Evolutionary conservation across 2,329 filamentous ascomycete species (phyloP), one percentile per base, ranked within the genome.

Genomic region (Fusarium mundagurra): DNA sequence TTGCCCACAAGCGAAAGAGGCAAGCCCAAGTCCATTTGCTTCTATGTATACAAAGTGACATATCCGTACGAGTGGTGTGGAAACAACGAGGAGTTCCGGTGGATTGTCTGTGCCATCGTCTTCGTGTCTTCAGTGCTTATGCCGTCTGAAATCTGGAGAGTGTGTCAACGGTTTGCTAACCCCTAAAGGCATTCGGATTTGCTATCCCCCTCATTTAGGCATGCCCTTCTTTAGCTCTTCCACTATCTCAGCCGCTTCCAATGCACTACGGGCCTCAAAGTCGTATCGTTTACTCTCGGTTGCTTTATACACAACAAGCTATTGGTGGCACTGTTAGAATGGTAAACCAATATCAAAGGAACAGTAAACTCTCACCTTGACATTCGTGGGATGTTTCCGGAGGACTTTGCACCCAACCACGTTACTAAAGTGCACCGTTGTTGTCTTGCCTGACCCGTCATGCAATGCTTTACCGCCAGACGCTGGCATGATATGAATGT

Each of bases 321-420:
- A 72, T 72, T 73, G 75, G 78, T 61, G 59, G 51, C 20, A 29
- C 20, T 10, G 64, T 76, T 70, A 78, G 71, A 68, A 36, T 64
- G 36, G 17, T 43, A 33, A 18, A 38, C 29, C 6, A 43, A 18
- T n/a, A 36, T 29, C 14, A 34, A 20, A 50, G 33, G 43, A 36
- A 48, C 22, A 57, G 17, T 12, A 43, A 50, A 81, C 85, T 68
- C 84, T 68, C 84, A 94, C 92, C 83, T 95, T 92, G 81, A 96
- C 93, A 80, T 94, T 93, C 64, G 91, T 92, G 5, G 93, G 93
- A 80, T 96, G 94, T 78, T 94, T 93, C 78, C 93, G 88, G 61
- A 91, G 92, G 54, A 95, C 92, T 81, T 95, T 96, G 80, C 93
- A 94, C 6, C 94, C 94, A 22, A 97, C 90, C 11, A 96, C 92